phyloP scores from a whole-genome alignment of 495 filamentous ascomycete species.

The Trichocladium uniseriatum region DNA sequence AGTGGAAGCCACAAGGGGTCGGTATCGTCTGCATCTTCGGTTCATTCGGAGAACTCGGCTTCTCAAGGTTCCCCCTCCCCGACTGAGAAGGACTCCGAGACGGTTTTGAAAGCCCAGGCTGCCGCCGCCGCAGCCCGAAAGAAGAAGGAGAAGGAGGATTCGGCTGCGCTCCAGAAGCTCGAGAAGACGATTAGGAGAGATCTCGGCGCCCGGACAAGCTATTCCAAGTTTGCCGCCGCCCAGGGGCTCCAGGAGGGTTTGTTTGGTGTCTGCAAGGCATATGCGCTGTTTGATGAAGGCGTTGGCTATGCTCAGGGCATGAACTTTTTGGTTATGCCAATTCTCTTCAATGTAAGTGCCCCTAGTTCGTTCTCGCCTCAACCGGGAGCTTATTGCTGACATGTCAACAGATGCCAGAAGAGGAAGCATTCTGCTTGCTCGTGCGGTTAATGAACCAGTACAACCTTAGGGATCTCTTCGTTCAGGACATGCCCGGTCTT shows the following conservation, averaged over 20 bases:
- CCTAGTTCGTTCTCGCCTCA: neutral
- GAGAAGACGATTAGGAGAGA: constrained; percentile 89
- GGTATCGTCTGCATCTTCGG: constrained; percentile 68
- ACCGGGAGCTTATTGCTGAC: neutral
- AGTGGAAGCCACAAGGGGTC: constrained; percentile 50
- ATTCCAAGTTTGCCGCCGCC: constrained; percentile 82
- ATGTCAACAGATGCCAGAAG: constrained; percentile 73
- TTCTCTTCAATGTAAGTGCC: constrained; percentile 78
- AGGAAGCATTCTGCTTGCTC: constrained; percentile 89
- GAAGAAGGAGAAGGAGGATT: constrained; percentile 69
- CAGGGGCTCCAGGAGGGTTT: constrained; percentile 89
- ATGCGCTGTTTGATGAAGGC: constrained; percentile 86
- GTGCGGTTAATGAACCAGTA: constrained; percentile 97
- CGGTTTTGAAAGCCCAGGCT: constrained; percentile 55
- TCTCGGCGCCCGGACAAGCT: constrained; percentile 86
- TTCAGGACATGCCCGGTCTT: constrained; percentile 91
- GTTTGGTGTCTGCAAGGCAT: constrained; percentile 94
- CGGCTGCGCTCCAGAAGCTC: constrained; percentile 61
- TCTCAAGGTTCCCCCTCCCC: constrained; percentile 47
- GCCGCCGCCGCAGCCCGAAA: constrained; percentile 55
- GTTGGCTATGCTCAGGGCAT: constrained; percentile 98
- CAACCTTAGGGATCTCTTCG: constrained; percentile 83
- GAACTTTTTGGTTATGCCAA: constrained; percentile 97
- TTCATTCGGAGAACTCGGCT: constrained; percentile 71
- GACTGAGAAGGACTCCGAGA: constrained; percentile 57